phyloP scores from a whole-genome alignment of 1,139 yeast species.

The Pneumocystis carinii region DNA sequence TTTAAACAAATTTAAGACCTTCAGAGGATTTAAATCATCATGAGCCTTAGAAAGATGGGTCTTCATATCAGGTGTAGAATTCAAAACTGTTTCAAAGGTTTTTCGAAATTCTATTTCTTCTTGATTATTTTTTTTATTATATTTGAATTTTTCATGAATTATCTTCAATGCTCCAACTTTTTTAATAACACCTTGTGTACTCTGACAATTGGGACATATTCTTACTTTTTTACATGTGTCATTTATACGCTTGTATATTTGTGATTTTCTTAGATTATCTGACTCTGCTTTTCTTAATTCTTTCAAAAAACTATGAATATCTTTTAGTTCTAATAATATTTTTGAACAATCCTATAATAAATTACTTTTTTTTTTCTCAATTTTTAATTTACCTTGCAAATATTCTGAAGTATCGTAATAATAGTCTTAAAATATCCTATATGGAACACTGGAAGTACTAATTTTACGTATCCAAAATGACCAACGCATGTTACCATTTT shows the following conservation, averaged over 20 bases:
- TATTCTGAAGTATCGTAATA: slow-evolving; percentile 73
- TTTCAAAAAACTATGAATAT: slow-evolving; percentile 49
- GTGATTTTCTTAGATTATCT: slow-evolving; percentile 87
- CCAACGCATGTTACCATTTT: slow-evolving; percentile 92
- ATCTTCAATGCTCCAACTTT: slow-evolving; percentile 93
- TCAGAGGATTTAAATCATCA: slow-evolving; percentile 89
- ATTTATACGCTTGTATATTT: slow-evolving; percentile 58
- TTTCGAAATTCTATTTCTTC: slow-evolving; percentile 74
- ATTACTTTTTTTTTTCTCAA: not conserved
- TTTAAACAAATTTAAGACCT: slow-evolving; percentile 73
- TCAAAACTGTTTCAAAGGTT: slow-evolving; percentile 52
- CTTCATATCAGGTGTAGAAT: slow-evolving; percentile 75
- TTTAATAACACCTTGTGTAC: slow-evolving; percentile 90
- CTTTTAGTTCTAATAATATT: slow-evolving; percentile 56
- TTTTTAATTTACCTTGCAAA: slow-evolving; percentile 43
- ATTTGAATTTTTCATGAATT: slow-evolving; percentile 88
- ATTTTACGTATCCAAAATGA: slow-evolving; percentile 86
- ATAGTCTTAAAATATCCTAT: slow-evolving; percentile 92
- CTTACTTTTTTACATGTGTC: slow-evolving; percentile 95
- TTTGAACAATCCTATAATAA: slow-evolving; percentile 48
- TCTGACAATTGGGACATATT: slow-evolving; percentile 73
- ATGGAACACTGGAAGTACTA: slow-evolving; percentile 92
- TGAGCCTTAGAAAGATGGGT: slow-evolving; percentile 72
- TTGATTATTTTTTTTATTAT: slow-evolving; percentile 75
- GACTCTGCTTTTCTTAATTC: slow-evolving; percentile 79